Evolutionary conservation across 2,329 filamentous ascomycete genomes (phyloP).

Genomic region (Cladobotryum protrusum): DNA sequence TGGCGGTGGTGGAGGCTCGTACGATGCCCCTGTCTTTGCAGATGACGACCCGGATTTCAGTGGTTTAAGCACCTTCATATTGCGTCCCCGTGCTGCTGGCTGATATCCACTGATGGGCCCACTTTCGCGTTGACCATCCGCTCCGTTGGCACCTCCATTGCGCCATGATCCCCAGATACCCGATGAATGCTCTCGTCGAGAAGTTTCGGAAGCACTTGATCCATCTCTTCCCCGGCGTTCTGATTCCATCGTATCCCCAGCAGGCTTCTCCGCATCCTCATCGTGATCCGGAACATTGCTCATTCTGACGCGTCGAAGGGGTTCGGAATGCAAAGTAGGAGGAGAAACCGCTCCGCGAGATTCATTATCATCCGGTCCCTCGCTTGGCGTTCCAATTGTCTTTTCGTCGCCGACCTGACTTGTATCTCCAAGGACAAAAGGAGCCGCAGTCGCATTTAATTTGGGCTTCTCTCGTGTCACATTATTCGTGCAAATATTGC

Average conservation of each 20-base stretch:
- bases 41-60: slow-evolving; percentile 56
- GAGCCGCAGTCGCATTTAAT: slow-evolving; percentile 47
- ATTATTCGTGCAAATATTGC: slow-evolving; percentile 62
- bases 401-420: slow-evolving; percentile 17
- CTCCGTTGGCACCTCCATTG: slow-evolving; percentile 43
- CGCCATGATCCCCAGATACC: slow-evolving; percentile 70
- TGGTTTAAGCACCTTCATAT: slow-evolving; percentile 88
- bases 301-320: slow-evolving; percentile 21
- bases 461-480: slow-evolving; percentile 49
- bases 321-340: slow-evolving; percentile 28
- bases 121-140: slow-evolving; percentile 50
- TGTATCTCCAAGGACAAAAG: slow-evolving; percentile 35
- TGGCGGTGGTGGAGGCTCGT: slow-evolving; percentile 44
- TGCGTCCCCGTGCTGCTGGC: slow-evolving; percentile 57
- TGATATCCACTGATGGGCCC: slow-evolving; percentile 61
- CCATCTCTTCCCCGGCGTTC: slow-evolving; percentile 23
- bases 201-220: slow-evolving; percentile 22
- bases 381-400: slow-evolving; percentile 2
- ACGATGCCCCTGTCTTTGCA: slow-evolving; percentile 43
- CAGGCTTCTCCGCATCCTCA: slow-evolving; percentile 36
- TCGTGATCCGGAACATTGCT: slow-evolving; percentile 39
- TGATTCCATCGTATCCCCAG: slow-evolving; percentile 16
- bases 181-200: slow-evolving; percentile 42
- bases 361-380: slow-evolving; percentile 22
- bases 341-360: slow-evolving; percentile 24